phyloP scores from a whole-genome alignment of 176 grass and related monocot species.

The Oryza nivara region DNA sequence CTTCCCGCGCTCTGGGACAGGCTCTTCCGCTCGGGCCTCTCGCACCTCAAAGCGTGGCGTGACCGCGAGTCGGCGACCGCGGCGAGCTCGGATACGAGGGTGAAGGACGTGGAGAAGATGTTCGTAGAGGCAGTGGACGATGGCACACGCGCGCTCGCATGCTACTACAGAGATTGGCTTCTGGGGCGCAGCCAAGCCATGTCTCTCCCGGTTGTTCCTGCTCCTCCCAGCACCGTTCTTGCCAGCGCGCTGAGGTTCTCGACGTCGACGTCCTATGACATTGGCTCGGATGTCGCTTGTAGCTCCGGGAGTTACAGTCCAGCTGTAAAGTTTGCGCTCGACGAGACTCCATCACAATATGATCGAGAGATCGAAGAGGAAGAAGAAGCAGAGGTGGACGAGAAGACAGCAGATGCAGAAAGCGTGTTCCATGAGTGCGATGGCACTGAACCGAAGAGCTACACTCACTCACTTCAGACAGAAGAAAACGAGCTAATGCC shows the following conservation, averaged over 20 bases:
- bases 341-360: background rate
- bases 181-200: slow-evolving; percentile 49
- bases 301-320: slow-evolving; percentile 41
- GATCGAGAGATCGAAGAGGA: background rate
- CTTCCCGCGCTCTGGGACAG: slow-evolving; percentile 67
- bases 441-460: background rate
- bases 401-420: background rate
- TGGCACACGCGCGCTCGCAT: slow-evolving; percentile 58
- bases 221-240: slow-evolving; percentile 42
- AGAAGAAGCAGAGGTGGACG: background rate
- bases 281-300: slow-evolving; percentile 43
- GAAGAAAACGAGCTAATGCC: slow-evolving; percentile 25
- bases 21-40: slow-evolving; percentile 58
- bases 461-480: background rate
- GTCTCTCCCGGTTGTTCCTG: slow-evolving; percentile 43
- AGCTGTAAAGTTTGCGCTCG: background rate
- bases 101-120: slow-evolving; percentile 44
- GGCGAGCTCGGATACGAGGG: slow-evolving; percentile 18
- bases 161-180: slow-evolving; percentile 92
- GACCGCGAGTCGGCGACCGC: slow-evolving; percentile 45
- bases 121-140: slow-evolving; percentile 56
- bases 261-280: slow-evolving; percentile 32
- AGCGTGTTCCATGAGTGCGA: slow-evolving; percentile 23
- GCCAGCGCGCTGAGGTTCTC: background rate
- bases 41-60: slow-evolving; percentile 64